Evolutionary conservation across 148 eudicot genomes (phyloP), one percentile per base, ranked within the genome.

Genomic region (Drosera capensis): DNA sequence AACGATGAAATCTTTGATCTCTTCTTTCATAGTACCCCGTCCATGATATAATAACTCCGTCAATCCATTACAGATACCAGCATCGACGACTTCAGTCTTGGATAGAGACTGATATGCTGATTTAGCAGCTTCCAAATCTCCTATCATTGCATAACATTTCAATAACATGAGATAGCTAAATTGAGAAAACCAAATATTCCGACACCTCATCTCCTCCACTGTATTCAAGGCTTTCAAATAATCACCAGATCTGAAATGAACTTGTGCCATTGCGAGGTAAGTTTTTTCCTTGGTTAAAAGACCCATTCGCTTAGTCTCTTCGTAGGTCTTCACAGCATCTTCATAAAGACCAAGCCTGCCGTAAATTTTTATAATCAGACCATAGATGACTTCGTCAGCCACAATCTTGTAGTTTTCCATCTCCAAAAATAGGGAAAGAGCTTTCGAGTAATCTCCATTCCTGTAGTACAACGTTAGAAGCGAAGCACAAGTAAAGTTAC

Each of bases 401-500:
- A 49, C 60, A 41, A 87, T 62, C 44, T 68, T 72, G 58, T 59
- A 54, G 23, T 58, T 80, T 49, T 70, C 94, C 96, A 87, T 87
- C 48, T 87, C 90, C 20, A 78, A 66, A 31, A 87, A 82, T 44
- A 87, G 74, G 23, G 90, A 70, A 54, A 80, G 60, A 31, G 96
- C 96, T 59, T 72, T 79, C 7, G 83, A 57, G 66, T 87, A 87
- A 58, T 87, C 86, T 12, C 83, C 80, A 51, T 43, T 77, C 59
- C 58, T 77, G 50, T 79, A 87, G 51, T 71, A 66, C 42, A 82
- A 61, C 22, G 76, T 56, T 39, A 87, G 51, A 56, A 87, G 90
- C 17, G 94, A 83, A 48, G 90, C 86, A 72, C 96, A 87, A 7
- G 94, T 87, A 45, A 74, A 87, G 53, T 71, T 77, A 64, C 96